Percentiles rank a stretch among this genome's conserved stretches.
phyloP scores from a whole-genome alignment of 805 yeast species.

The Cyberlindnera maritima region DNA sequence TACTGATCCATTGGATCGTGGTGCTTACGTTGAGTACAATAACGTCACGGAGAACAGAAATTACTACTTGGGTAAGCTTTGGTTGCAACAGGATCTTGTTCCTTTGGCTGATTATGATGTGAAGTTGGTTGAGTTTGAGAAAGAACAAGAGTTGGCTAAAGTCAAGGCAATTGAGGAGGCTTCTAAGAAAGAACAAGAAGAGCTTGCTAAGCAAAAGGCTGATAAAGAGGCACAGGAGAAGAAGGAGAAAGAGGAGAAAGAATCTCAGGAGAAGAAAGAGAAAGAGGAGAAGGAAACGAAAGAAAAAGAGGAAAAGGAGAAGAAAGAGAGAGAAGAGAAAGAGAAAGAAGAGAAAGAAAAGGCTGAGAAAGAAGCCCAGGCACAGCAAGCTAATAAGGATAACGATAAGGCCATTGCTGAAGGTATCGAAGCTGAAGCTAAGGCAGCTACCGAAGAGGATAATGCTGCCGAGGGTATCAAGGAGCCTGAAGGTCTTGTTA shows the following conservation, averaged over 20 bases:
- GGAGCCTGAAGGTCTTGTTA: background rate
- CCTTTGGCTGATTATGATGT: slow-evolving; percentile 18
- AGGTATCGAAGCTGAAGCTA: background rate
- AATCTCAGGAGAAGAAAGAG: background rate
- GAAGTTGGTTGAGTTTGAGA: slow-evolving; percentile 7
- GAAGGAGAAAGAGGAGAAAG: background rate
- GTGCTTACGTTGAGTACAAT: slow-evolving; percentile 25
- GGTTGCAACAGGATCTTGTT: slow-evolving; percentile 27
- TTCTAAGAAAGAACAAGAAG: slow-evolving; percentile 1
- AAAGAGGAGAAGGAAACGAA: background rate
- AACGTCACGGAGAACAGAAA: slow-evolving; percentile 22
- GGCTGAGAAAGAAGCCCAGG: background rate
- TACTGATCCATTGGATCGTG: slow-evolving; percentile 24
- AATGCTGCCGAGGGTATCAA: background rate
- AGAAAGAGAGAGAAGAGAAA: slow-evolving; percentile 13
- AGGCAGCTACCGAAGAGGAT: background rate
- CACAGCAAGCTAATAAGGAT: background rate
- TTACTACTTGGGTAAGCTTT: slow-evolving; percentile 29
- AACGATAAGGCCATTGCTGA: background rate
- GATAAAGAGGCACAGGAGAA: slow-evolving; percentile 19
- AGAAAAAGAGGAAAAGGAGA: slow-evolving; percentile 18
- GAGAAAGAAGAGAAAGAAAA: background rate
- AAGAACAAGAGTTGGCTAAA: slow-evolving; percentile 3
- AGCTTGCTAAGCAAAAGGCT: slow-evolving; percentile 7
- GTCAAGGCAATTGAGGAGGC: slow-evolving; percentile 2